These are phyloP conservation scores for Turritis glabra DNA, from an alignment of 345 rosid species.

Conservation along the genomic window DNA sequence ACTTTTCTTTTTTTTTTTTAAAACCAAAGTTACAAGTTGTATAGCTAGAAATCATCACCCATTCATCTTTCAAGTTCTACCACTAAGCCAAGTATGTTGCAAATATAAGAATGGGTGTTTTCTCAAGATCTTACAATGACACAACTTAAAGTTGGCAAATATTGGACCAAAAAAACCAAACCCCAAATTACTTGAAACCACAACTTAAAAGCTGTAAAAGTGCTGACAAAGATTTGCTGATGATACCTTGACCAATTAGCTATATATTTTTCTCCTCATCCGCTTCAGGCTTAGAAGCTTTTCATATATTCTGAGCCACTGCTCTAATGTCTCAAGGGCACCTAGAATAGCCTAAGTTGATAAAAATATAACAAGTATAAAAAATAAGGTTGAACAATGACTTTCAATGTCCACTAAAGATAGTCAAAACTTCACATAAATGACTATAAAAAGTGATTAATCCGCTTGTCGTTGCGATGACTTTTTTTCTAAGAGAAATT, in stretches of 20 bases:
- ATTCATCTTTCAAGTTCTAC: not conserved
- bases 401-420: slow-evolving; percentile 7
- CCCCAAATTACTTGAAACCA: not conserved
- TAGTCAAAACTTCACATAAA: not conserved
- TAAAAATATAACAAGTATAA: slow-evolving; percentile 14
- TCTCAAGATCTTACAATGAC: not conserved
- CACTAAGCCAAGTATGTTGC: not conserved
- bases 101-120: too few species aligned
- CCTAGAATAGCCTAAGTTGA: slow-evolving; percentile 59
- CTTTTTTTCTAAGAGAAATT: too few species aligned
- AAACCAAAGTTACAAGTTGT: not conserved
- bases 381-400: not conserved
- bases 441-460: too few species aligned
- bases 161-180: not conserved
- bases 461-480: too few species aligned
- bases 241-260: slow-evolving; percentile 56
- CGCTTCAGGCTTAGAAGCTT: slow-evolving; percentile 54
- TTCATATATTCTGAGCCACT: slow-evolving; percentile 74
- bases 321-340: slow-evolving; percentile 69
- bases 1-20: not conserved
- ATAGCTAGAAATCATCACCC: not conserved
- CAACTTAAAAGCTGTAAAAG: slow-evolving; percentile 62
- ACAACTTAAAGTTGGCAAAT: not conserved
- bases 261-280: slow-evolving; percentile 46
- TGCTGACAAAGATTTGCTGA: slow-evolving; percentile 63